These are phyloP conservation scores for Acer saccharum DNA, from an alignment of 345 rosid genomes.

Conservation along the genomic window DNA sequence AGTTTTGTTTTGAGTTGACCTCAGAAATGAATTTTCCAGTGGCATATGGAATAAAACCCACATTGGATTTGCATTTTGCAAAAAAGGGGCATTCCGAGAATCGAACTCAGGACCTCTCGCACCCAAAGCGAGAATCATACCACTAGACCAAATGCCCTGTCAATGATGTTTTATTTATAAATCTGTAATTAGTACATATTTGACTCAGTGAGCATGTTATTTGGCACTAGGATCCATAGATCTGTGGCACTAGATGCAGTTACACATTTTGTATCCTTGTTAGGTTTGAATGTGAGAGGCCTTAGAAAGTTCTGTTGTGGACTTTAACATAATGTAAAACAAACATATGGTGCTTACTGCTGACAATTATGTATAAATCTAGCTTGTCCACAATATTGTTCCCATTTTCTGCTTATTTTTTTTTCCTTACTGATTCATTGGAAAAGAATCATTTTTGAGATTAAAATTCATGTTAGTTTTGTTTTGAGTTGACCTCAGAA, in stretches of 20 bases:
- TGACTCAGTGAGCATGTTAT: not conserved
- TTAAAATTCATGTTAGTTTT: too few relatives aligned
- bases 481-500: too few relatives aligned
- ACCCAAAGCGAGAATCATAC: slow-evolving; percentile 91
- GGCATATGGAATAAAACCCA: not conserved
- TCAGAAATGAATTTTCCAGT: not conserved
- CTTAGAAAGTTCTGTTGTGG: too few relatives aligned
- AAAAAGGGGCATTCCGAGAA: slow-evolving; percentile 69
- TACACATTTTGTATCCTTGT: not conserved
- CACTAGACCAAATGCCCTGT: slow-evolving; percentile 83
- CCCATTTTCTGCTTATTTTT: not conserved
- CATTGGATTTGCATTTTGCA: not conserved
- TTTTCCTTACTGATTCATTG: not conserved
- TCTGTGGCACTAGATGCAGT: not conserved
- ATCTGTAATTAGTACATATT: not conserved
- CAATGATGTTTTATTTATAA: not conserved
- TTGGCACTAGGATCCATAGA: not conserved
- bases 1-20: too few relatives aligned
- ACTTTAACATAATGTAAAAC: not conserved
- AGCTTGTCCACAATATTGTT: not conserved
- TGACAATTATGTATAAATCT: not conserved
- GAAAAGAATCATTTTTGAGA: not conserved
- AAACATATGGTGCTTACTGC: not conserved
- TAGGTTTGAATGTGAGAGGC: not conserved
- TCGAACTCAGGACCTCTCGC: slow-evolving; percentile 85